These are phyloP conservation scores for Nigrospora sphaerica DNA, from an alignment of 2,329 filamentous ascomycete genomes.

Conservation along the genomic window DNA sequence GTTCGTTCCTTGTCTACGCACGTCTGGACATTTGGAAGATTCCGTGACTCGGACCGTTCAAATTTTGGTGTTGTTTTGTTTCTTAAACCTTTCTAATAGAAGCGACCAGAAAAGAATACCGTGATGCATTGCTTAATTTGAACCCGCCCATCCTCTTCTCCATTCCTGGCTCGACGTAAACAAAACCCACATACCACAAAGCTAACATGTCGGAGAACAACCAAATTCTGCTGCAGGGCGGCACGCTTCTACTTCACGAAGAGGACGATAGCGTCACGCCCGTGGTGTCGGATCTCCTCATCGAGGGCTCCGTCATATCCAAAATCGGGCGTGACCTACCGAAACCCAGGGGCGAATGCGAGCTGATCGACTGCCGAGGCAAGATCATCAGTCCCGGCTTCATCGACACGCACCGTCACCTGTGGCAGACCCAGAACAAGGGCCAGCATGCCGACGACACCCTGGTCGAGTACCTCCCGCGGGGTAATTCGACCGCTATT, in stretches of 20 bases:
- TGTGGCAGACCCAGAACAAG: conserved; percentile 32
- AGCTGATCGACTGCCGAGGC: conserved; percentile 29
- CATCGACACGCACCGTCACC: conserved; percentile 35
- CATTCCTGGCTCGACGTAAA: too few species aligned
- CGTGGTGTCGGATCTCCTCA: conserved; percentile 7
- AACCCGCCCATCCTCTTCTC: too few species aligned
- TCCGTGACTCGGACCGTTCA: too few species aligned
- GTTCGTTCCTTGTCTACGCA: too few species aligned
- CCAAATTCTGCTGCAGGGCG: conserved; percentile 8
- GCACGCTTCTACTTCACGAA: conserved; percentile 10
- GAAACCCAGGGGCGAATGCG: too few species aligned
- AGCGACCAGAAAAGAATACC: too few species aligned
- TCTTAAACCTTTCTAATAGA: too few species aligned
- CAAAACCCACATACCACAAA: too few species aligned
- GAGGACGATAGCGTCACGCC: conserved; percentile 7
- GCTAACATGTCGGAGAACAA: too few species aligned
- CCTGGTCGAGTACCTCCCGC: conserved; percentile 16
- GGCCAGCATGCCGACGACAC: conserved; percentile 13
- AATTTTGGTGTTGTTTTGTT: too few species aligned
- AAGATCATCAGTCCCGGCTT: conserved; percentile 34
- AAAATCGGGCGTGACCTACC: conserved; percentile 5
- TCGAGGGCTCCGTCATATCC: conserved; percentile 6
- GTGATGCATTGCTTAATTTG: too few species aligned
- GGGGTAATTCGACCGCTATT: conserved; percentile 26
- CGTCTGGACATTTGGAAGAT: too few species aligned